Evolutionary conservation across 2,329 filamentous ascomycete species (phyloP).

Genomic region (Colletotrichum sp.): DNA sequence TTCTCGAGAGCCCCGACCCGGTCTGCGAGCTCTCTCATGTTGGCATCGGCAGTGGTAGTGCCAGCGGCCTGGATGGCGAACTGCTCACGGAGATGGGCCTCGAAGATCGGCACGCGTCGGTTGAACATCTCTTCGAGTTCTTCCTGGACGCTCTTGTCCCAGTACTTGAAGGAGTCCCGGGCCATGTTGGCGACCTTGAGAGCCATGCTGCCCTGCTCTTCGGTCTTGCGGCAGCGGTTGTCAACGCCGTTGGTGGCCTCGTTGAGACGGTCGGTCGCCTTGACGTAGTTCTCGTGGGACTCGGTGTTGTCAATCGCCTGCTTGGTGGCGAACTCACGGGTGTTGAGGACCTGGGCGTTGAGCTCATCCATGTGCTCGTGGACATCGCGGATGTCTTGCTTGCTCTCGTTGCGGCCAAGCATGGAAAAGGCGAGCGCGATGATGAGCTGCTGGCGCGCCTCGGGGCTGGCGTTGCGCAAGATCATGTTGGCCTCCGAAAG

Average conservation of each 20-base stretch:
- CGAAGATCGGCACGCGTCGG: background rate
- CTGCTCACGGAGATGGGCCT: background rate
- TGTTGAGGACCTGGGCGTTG: background rate
- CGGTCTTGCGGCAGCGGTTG: background rate
- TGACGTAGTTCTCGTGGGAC: background rate
- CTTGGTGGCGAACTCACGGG: background rate
- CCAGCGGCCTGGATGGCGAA: too few relatives aligned
- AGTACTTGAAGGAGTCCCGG: background rate
- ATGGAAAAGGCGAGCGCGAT: too few relatives aligned
- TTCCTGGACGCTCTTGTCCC: too few relatives aligned
- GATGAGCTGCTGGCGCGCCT: too few relatives aligned
- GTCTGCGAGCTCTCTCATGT: too few relatives aligned
- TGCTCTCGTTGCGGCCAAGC: too few relatives aligned
- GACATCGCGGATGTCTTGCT: background rate
- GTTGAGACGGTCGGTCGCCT: background rate
- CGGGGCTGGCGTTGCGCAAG: too few relatives aligned
- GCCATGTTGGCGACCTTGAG: background rate
- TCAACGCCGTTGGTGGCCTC: background rate
- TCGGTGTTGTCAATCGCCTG: background rate
- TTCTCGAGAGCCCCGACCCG: too few relatives aligned
- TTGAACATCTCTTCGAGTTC: too few relatives aligned
- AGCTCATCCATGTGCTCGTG: background rate
- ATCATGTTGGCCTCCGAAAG: too few relatives aligned
- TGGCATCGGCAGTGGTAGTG: too few relatives aligned
- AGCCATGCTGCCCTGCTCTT: background rate